Evolutionary conservation across 768 basidiomycete species (phyloP).

Genomic region (Lactarius quietus): DNA sequence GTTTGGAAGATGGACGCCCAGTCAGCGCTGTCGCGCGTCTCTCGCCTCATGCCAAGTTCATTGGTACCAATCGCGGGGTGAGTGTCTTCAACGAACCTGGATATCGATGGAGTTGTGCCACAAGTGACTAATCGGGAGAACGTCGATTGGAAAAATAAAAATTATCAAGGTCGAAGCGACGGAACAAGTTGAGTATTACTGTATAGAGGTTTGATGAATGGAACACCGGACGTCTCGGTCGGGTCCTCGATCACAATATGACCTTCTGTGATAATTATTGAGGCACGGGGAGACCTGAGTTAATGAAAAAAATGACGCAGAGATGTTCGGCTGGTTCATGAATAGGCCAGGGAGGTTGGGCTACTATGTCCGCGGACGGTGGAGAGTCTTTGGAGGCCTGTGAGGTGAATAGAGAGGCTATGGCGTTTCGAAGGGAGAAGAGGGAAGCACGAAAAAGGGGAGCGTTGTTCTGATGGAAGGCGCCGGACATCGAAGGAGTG

Average conservation of each 20-base stretch:
- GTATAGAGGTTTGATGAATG: neutral
- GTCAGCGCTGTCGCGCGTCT: neutral
- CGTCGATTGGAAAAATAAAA: neutral
- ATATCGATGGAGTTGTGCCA: no score
- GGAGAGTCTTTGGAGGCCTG: neutral
- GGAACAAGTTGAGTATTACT: neutral
- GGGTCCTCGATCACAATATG: neutral
- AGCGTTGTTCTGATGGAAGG: constrained; percentile 22
- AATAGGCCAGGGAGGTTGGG: neutral
- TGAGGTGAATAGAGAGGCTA: neutral
- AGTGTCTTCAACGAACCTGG: neutral
- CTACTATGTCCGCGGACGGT: neutral
- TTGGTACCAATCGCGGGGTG: neutral
- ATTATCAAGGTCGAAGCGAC: neutral
- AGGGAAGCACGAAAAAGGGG: constrained; percentile 8
- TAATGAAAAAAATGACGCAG: neutral
- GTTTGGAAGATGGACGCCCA: neutral
- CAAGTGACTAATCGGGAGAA: neutral
- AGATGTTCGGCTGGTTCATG: neutral
- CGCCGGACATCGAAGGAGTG: neutral
- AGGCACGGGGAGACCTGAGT: neutral
- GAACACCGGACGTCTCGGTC: neutral
- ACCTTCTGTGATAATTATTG: neutral
- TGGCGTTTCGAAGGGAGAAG: neutral
- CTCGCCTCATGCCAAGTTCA: neutral